Conservation (phyloP, 768 basidiomycete species). For the Hygrocybe coccinea region DNA sequence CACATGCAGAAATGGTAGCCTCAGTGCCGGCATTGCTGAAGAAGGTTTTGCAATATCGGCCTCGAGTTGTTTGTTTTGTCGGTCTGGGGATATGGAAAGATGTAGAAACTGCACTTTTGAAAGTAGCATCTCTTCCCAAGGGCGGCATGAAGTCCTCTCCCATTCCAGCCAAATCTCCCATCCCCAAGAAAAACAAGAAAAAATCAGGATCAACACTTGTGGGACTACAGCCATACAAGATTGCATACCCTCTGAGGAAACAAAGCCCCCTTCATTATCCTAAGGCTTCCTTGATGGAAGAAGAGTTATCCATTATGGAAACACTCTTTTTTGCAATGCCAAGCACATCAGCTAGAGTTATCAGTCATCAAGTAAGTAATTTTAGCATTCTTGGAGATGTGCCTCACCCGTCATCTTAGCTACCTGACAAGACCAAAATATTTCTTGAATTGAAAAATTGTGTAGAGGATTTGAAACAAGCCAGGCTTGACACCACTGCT, state of each 20-base stretch:
- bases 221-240: slow-evolving; percentile 51
- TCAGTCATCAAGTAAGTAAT: slow-evolving; percentile 58
- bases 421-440: slow-evolving; percentile 40
- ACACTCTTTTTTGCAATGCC: slow-evolving; percentile 74
- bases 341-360: slow-evolving; percentile 71
- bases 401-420: slow-evolving; percentile 26
- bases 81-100: slow-evolving; percentile 58
- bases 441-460: slow-evolving; percentile 34
- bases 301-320: slow-evolving; percentile 28
- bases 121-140: background rate
- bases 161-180: background rate
- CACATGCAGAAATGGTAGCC: slow-evolving; percentile 43
- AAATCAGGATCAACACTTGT: slow-evolving; percentile 19
- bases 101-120: slow-evolving; percentile 24
- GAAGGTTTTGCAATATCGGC: slow-evolving; percentile 55
- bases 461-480: slow-evolving; percentile 27
- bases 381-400: background rate
- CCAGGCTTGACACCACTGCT: too few species aligned
- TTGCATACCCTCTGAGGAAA: slow-evolving; percentile 32
- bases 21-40: slow-evolving; percentile 54
- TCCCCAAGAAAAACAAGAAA: slow-evolving; percentile 1
- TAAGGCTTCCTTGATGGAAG: background rate
- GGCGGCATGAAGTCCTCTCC: background rate
- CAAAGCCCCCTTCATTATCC: background rate
- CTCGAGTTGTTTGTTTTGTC: slow-evolving; percentile 71